Conservation (phyloP, 78 protist genomes). For the Chrysochromulina parva region DNA sequence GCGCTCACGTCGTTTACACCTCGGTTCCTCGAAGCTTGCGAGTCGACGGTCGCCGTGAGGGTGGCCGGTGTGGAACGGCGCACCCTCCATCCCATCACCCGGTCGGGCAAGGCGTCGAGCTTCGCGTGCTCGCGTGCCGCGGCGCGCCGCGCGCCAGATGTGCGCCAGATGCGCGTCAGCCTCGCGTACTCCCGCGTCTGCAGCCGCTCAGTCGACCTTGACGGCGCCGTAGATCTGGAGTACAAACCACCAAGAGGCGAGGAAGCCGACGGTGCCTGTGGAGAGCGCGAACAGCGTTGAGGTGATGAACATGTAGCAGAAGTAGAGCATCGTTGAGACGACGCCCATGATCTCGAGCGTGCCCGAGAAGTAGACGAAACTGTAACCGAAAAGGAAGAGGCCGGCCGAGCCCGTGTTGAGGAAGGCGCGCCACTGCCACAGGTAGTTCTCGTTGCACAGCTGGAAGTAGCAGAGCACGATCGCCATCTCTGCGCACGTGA, state of each 20-base stretch:
- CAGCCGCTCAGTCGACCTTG: not conserved
- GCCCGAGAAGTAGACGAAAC: not conserved
- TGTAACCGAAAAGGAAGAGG: not conserved
- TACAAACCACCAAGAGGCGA: not conserved
- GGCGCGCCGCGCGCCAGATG: too few species aligned
- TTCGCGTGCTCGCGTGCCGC: too few species aligned
- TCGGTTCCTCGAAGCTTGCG: too few species aligned
- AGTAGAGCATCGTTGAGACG: constrained; percentile 19
- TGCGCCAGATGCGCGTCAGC: too few species aligned
- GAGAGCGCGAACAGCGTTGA: not conserved
- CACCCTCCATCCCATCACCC: too few species aligned
- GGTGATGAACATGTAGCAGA: not conserved
- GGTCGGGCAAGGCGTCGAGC: too few species aligned
- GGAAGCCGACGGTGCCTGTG: constrained; percentile 22
- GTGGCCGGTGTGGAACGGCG: too few species aligned
- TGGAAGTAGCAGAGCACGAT: constrained; percentile 28
- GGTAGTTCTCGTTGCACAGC: not conserved
- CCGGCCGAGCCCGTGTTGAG: constrained; percentile 16
- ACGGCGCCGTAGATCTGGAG: constrained; percentile 16
- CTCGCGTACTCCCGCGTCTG: too few species aligned
- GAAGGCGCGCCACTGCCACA: constrained; percentile 1
- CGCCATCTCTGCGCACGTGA: constrained; percentile 29
- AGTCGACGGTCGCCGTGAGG: too few species aligned
- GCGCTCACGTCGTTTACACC: too few species aligned
- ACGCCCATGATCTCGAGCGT: not conserved